Conservation (phyloP, 2,329 filamentous ascomycete species). For the Pseudocercospora macadamiae region DNA sequence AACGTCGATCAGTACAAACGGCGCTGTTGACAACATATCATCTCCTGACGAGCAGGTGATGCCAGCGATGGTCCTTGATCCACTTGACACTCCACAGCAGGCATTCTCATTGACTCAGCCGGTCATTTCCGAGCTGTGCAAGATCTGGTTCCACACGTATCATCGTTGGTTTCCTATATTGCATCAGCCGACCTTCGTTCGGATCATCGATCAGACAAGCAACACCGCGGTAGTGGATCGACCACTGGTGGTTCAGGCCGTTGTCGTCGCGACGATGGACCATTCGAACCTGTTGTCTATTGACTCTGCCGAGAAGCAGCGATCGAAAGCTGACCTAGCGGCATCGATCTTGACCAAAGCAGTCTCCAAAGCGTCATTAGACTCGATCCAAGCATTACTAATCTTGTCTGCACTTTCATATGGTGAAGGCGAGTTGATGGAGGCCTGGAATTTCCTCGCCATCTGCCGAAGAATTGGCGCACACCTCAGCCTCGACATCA, state of each 20-base stretch:
- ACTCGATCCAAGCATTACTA: slow-evolving; percentile 39
- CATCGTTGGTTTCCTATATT: slow-evolving; percentile 45
- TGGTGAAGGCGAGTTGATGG: slow-evolving; percentile 36
- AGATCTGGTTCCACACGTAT: slow-evolving; percentile 42
- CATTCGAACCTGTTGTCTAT: background rate
- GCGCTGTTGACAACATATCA: background rate
- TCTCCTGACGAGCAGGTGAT: background rate
- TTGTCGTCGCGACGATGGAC: slow-evolving; percentile 6
- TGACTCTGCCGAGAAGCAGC: background rate
- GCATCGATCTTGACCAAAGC: background rate
- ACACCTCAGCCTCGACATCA: background rate
- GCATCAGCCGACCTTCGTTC: slow-evolving; percentile 31
- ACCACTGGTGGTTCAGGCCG: slow-evolving; percentile 11
- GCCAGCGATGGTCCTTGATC: background rate
- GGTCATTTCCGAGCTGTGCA: slow-evolving; percentile 29
- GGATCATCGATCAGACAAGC: slow-evolving; percentile 23
- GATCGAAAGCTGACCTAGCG: background rate
- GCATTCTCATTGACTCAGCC: slow-evolving; percentile 9
- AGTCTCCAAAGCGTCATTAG: slow-evolving; percentile 27
- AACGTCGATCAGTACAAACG: background rate
- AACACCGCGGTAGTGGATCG: background rate
- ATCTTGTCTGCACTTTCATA: slow-evolving; percentile 38
- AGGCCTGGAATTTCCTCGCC: slow-evolving; percentile 41
- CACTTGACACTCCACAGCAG: background rate
- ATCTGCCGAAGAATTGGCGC: slow-evolving; percentile 30